Percentiles rank a stretch among this genome's conserved stretches.
phyloP scores from a whole-genome alignment of 2,329 filamentous ascomycete species.

The Aureobasidium vineae region DNA sequence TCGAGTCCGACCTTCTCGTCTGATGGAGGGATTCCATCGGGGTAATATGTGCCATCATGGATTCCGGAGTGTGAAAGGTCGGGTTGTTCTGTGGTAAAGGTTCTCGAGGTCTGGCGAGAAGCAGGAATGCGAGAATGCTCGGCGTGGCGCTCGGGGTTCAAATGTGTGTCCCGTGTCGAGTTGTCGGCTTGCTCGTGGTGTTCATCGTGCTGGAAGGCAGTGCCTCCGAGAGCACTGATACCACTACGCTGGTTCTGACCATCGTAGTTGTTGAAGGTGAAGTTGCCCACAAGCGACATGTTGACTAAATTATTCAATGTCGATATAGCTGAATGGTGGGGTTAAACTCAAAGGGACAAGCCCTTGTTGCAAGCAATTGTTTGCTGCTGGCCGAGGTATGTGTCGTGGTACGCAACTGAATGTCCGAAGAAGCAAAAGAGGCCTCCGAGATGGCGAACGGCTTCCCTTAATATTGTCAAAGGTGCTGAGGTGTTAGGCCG shows the following conservation, averaged over 20 bases:
- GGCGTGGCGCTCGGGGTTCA: neutral
- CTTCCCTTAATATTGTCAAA: conserved; percentile 15
- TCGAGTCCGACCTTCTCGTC: conserved; percentile 26
- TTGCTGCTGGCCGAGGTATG: conserved; percentile 5
- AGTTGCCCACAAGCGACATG: conserved; percentile 48
- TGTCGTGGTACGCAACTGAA: neutral
- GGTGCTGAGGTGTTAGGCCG: neutral
- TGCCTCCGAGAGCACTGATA: conserved; percentile 37
- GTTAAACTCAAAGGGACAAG: conserved; percentile 7
- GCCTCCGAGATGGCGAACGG: neutral
- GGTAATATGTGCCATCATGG: conserved; percentile 29
- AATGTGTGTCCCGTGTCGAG: neutral
- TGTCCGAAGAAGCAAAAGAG: neutral
- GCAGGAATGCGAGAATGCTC: conserved; percentile 1
- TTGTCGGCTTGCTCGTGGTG: conserved; percentile 11
- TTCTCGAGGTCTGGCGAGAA: conserved; percentile 15
- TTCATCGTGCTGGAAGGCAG: conserved; percentile 31
- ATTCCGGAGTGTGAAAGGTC: conserved; percentile 25
- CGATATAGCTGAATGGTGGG: neutral
- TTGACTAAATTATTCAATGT: conserved; percentile 1
- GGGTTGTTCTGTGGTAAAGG: conserved; percentile 2
- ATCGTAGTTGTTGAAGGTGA: conserved; percentile 45
- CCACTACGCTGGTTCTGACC: conserved; percentile 41
- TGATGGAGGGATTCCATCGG: conserved; percentile 28
- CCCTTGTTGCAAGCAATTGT: conserved; percentile 5